A percentile compares a stretch with the other conserved stretches of the same genome.
Evolutionary conservation across 2,329 filamentous ascomycete genomes (phyloP).

Genomic region (Penicillium sp.): DNA sequence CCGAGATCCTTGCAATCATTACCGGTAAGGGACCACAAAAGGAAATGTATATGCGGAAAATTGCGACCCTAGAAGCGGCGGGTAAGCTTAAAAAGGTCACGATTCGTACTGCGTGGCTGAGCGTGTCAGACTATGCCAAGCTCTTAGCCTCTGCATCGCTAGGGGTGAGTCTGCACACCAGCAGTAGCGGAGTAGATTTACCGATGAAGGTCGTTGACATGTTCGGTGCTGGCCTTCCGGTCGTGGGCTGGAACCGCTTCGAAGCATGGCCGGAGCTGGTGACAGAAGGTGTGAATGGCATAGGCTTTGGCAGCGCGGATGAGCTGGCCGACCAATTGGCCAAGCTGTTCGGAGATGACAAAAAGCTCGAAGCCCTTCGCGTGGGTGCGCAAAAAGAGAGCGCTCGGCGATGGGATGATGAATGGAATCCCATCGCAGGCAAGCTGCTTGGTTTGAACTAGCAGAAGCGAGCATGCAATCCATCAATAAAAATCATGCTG

Average conservation of each 20-base stretch:
- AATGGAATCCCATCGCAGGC: constrained; percentile 85
- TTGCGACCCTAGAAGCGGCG: constrained; percentile 60
- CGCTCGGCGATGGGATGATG: constrained; percentile 78
- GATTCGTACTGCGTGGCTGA: constrained; percentile 82
- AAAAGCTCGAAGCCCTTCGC: constrained; percentile 62
- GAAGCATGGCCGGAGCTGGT: constrained; percentile 91
- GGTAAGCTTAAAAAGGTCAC: constrained; percentile 69
- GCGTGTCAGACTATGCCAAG: constrained; percentile 77
- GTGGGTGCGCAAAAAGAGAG: constrained; percentile 74
- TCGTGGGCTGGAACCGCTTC: constrained; percentile 81
- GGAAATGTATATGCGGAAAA: constrained; percentile 67
- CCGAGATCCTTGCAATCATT: constrained; percentile 80
- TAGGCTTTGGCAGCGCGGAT: constrained; percentile 72
- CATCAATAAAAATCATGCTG: background rate
- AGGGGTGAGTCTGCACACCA: constrained; percentile 88
- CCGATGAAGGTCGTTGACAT: constrained; percentile 99
- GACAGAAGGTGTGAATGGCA: constrained; percentile 79
- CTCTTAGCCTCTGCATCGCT: constrained; percentile 84
- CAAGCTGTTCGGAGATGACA: constrained; percentile 61
- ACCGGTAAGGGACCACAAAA: constrained; percentile 92
- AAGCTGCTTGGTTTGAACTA: constrained; percentile 58
- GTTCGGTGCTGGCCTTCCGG: constrained; percentile 92
- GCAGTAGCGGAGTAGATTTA: constrained; percentile 89
- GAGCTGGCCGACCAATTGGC: constrained; percentile 65
- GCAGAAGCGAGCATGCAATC: background rate